Evolutionary conservation across 2,329 filamentous ascomycete genomes (phyloP).

Genomic region (Pseudocercospora fuligena): DNA sequence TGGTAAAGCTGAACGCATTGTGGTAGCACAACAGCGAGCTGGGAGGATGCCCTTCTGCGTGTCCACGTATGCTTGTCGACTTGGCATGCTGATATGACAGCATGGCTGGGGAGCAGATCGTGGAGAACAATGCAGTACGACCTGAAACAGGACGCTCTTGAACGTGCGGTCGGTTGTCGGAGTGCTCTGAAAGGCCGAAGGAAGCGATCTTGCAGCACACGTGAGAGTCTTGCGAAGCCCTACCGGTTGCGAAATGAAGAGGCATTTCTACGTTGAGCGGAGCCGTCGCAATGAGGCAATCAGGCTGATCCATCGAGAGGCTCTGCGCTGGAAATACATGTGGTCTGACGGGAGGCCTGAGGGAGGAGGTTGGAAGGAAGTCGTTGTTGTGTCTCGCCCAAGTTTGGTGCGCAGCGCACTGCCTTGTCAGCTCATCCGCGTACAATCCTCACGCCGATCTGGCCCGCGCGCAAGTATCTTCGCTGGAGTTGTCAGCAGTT

Average conservation of each 20-base stretch:
- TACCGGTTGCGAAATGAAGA: not conserved
- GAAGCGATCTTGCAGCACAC: slow-evolving; percentile 5
- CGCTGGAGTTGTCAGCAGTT: not conserved
- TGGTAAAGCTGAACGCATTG: not conserved
- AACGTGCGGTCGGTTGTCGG: slow-evolving; percentile 1
- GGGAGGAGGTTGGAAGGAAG: slow-evolving; percentile 8
- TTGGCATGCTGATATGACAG: slow-evolving; percentile 2
- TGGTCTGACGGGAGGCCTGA: slow-evolving; percentile 3
- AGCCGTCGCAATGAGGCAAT: not conserved
- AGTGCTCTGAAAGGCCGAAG: not conserved
- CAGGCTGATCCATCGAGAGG: not conserved
- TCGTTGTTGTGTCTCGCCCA: not conserved
- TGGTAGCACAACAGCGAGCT: not conserved
- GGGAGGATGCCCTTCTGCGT: not conserved
- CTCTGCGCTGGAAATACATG: slow-evolving; percentile 12
- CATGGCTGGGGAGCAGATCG: not conserved
- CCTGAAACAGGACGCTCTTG: not conserved
- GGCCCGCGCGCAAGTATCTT: not conserved
- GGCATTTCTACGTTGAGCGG: not conserved
- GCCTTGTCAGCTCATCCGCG: slow-evolving; percentile 3
- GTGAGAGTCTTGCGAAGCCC: not conserved
- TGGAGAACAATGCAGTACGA: not conserved
- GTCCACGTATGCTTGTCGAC: slow-evolving; percentile 3
- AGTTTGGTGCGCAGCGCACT: slow-evolving; percentile 3
- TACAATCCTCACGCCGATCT: not conserved